Evolutionary conservation across 495 filamentous ascomycete species (phyloP).

Genomic region (Entonaema liquescens): DNA sequence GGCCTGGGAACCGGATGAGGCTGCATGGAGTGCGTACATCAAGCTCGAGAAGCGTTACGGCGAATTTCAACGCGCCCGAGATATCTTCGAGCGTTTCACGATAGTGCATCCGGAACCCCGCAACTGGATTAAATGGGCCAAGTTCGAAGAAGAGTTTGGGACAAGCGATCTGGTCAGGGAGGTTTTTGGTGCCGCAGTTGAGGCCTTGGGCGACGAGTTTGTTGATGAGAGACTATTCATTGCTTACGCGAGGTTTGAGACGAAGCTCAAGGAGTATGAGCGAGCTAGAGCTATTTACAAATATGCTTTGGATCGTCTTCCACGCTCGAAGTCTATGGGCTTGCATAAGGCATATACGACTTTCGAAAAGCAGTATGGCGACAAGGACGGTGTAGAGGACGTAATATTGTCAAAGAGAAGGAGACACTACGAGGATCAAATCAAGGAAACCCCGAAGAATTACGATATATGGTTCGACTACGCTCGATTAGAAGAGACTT

Average conservation of each 20-base stretch:
- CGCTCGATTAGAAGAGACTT: slow-evolving; percentile 85
- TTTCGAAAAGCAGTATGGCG: slow-evolving; percentile 98
- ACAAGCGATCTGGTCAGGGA: slow-evolving; percentile 91
- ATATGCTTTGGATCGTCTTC: slow-evolving; percentile 90
- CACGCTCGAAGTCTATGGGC: slow-evolving; percentile 82
- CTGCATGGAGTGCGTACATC: slow-evolving; percentile 94
- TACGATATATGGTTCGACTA: slow-evolving; percentile 98
- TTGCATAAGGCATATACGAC: slow-evolving; percentile 94
- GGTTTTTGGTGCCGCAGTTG: slow-evolving; percentile 88
- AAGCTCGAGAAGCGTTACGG: slow-evolving; percentile 95
- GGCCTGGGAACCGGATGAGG: slow-evolving; percentile 96
- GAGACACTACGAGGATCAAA: slow-evolving; percentile 92
- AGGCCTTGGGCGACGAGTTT: slow-evolving; percentile 92
- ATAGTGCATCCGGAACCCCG: slow-evolving; percentile 92
- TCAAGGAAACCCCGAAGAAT: slow-evolving; percentile 91
- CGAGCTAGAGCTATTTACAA: slow-evolving; percentile 96
- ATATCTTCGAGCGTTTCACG: slow-evolving; percentile 90
- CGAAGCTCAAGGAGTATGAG: slow-evolving; percentile 93
- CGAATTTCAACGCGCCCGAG: slow-evolving; percentile 84
- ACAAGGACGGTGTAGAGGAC: slow-evolving; percentile 92
- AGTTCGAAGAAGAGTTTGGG: slow-evolving; percentile 95
- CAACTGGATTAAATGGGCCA: slow-evolving; percentile 99
- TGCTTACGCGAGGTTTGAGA: slow-evolving; percentile 90
- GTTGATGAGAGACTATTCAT: slow-evolving; percentile 96
- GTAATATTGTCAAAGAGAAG: slow-evolving; percentile 93